phyloP scores from a whole-genome alignment of 2,329 filamentous ascomycete species.

The Rachicladosporium sp. region DNA sequence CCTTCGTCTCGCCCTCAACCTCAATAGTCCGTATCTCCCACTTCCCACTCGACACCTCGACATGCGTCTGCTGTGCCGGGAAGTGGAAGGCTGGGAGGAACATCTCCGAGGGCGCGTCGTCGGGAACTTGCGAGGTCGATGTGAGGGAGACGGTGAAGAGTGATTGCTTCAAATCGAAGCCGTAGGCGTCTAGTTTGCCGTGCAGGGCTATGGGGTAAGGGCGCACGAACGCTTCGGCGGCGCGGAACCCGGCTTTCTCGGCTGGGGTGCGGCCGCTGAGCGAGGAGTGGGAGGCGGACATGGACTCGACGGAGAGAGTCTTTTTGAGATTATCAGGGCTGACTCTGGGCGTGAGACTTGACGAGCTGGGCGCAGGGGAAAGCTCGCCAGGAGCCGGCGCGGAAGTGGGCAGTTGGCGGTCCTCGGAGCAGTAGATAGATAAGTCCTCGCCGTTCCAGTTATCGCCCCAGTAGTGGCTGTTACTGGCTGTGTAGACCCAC shows the following conservation, averaged over 20 bases:
- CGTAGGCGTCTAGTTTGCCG: slow-evolving; percentile 57
- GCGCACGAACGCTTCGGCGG: slow-evolving; percentile 84
- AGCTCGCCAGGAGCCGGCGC: slow-evolving; percentile 28
- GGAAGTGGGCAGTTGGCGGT: slow-evolving; percentile 46
- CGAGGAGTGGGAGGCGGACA: slow-evolving; percentile 18
- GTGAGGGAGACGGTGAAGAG: slow-evolving; percentile 61
- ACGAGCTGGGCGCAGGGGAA: slow-evolving; percentile 30
- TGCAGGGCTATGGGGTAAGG: slow-evolving; percentile 67
- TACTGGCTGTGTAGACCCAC: slow-evolving; percentile 77
- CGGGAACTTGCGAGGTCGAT: slow-evolving; percentile 45
- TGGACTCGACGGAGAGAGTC: slow-evolving; percentile 49
- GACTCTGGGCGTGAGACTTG: slow-evolving; percentile 44
- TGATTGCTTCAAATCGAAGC: slow-evolving; percentile 72
- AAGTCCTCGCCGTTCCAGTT: slow-evolving; percentile 97
- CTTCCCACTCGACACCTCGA: slow-evolving; percentile 73
- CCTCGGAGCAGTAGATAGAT: slow-evolving; percentile 78
- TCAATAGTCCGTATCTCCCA: slow-evolving; percentile 75
- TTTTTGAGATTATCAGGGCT: slow-evolving; percentile 65
- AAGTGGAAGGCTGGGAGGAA: slow-evolving; percentile 91
- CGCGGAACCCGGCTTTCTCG: slow-evolving; percentile 64
- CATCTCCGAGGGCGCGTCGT: slow-evolving; percentile 63
- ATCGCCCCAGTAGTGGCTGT: slow-evolving; percentile 80
- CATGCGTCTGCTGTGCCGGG: slow-evolving; percentile 52
- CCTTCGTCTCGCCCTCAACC: slow-evolving; percentile 43
- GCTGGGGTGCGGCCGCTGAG: slow-evolving; percentile 14